Conservation (phyloP, 768 basidiomycete genomes). For the Neoboletus magnificus region DNA sequence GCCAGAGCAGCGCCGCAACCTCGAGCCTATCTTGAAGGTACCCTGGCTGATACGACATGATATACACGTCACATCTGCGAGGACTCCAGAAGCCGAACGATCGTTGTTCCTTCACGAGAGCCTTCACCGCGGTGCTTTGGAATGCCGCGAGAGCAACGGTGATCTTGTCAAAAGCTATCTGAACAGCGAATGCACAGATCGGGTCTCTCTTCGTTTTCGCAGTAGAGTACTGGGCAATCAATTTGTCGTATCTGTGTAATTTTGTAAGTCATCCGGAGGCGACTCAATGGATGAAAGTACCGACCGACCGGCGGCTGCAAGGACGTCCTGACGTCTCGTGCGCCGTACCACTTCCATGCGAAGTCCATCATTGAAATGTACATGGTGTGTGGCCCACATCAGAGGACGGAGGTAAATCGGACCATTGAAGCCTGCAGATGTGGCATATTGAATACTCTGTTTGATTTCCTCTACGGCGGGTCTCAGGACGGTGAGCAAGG, state of each 20-base stretch:
- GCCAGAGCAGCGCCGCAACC: conserved; percentile 73
- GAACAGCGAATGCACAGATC: conserved; percentile 67
- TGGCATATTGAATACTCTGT: conserved; percentile 56
- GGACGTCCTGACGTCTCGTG: conserved; percentile 62
- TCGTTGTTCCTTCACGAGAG: conserved; percentile 69
- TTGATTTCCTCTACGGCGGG: conserved; percentile 60
- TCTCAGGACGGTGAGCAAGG: conserved; percentile 45
- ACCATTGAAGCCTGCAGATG: conserved; percentile 58
- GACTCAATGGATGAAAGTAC: conserved; percentile 9
- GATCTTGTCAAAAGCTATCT: conserved; percentile 79
- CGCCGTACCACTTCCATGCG: conserved; percentile 71
- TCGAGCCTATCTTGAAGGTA: conserved; percentile 76
- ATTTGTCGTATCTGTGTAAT: conserved; percentile 59
- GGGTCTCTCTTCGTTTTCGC: conserved; percentile 51
- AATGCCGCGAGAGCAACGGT: conserved; percentile 63
- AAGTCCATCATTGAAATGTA: conserved; percentile 69
- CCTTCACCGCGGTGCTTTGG: conserved; percentile 63
- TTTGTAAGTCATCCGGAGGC: not conserved
- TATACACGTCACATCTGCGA: conserved; percentile 83
- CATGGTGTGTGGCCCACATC: conserved; percentile 64
- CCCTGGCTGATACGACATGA: conserved; percentile 75
- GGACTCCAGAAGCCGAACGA: conserved; percentile 91
- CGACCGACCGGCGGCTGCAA: conserved; percentile 81
- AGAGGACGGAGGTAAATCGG: conserved; percentile 68
- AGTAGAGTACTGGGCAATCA: conserved; percentile 60